These are phyloP conservation scores for Aspergillus viridinutans DNA, from an alignment of 2,329 filamentous ascomycete genomes.

Conservation along the genomic window DNA sequence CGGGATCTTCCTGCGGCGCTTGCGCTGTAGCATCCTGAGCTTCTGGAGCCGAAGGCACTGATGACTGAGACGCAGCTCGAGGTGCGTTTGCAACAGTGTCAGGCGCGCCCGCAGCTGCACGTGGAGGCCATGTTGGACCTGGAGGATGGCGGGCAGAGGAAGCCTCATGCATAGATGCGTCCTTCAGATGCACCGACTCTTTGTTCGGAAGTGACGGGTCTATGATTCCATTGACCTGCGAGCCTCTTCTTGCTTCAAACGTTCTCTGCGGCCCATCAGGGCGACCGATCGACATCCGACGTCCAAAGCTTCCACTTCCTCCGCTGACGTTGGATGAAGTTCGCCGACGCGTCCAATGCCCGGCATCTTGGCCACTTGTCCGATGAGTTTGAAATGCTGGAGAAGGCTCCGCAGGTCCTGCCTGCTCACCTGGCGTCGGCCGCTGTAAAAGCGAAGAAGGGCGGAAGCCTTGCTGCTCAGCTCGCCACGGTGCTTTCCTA, in stretches of 20 bases:
- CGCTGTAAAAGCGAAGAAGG: slow-evolving; percentile 78
- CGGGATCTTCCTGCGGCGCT: slow-evolving; percentile 35
- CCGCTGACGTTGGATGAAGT: slow-evolving; percentile 90
- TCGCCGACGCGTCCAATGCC: slow-evolving; percentile 68
- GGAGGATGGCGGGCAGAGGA: slow-evolving; percentile 25
- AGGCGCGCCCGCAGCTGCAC: slow-evolving; percentile 23
- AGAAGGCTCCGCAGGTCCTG: slow-evolving; percentile 73
- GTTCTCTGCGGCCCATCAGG: slow-evolving; percentile 39
- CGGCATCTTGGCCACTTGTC: slow-evolving; percentile 59
- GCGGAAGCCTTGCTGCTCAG: slow-evolving; percentile 60
- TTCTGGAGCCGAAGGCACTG: slow-evolving; percentile 12
- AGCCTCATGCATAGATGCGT: slow-evolving; percentile 16
- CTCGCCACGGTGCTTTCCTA: slow-evolving; percentile 65
- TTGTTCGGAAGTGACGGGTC: slow-evolving; percentile 29
- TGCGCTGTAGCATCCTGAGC: slow-evolving; percentile 15
- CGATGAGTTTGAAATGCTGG: slow-evolving; percentile 79
- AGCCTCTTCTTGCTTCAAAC: slow-evolving; percentile 38
- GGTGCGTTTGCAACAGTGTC: slow-evolving; percentile 21
- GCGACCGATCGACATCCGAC: slow-evolving; percentile 57
- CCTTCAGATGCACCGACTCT: slow-evolving; percentile 22
- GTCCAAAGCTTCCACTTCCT: slow-evolving; percentile 67
- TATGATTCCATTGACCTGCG: slow-evolving; percentile 33
- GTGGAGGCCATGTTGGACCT: slow-evolving; percentile 28
- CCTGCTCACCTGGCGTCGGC: slow-evolving; percentile 57
- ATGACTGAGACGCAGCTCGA: slow-evolving; percentile 15